phyloP scores from a whole-genome alignment of 2,329 filamentous ascomycete species.

The Ceratocystiopsis minuta region DNA sequence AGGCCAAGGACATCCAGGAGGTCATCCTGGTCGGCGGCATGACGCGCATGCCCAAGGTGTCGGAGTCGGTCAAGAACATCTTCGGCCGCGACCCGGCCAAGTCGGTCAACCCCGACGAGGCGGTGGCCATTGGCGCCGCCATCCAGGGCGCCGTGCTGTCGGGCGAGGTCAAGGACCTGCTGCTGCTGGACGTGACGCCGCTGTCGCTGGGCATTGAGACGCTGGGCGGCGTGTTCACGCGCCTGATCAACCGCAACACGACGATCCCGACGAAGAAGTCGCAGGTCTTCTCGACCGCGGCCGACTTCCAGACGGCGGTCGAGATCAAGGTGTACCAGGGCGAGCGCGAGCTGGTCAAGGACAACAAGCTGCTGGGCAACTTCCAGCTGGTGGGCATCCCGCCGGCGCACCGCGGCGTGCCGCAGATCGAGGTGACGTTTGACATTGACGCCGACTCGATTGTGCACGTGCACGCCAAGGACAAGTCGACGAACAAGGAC shows the following conservation, averaged over 20 bases:
- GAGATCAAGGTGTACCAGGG: conserved; percentile 98
- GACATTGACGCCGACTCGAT: conserved; percentile 98
- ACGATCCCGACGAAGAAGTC: conserved; percentile 99
- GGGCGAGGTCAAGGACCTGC: conserved; percentile 93
- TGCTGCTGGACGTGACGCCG: conserved; percentile 89
- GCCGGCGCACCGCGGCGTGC: conserved; percentile 90
- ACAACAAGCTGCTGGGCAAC: conserved; percentile 98
- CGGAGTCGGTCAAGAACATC: conserved; percentile 98
- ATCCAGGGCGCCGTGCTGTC: conserved; percentile 95
- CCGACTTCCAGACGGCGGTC: conserved; percentile 98
- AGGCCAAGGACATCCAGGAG: conserved; percentile 66
- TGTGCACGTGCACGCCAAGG: conserved; percentile 93
- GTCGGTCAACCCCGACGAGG: conserved; percentile 99
- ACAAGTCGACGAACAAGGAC: conserved; percentile 99
- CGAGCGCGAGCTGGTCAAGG: conserved; percentile 95
- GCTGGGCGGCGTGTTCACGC: conserved; percentile 98
- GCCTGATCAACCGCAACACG: conserved; percentile 97
- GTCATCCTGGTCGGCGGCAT: conserved; percentile 97
- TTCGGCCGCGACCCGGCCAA: conserved; percentile 99
- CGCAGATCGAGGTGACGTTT: conserved; percentile 98
- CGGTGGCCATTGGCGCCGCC: conserved; percentile 92
- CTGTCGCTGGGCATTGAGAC: conserved; percentile 98
- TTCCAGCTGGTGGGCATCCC: conserved; percentile 97
- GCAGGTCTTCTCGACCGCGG: conserved; percentile 97
- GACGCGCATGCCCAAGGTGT: conserved; percentile 95